Base-by-base conservation (phyloP, 2,329 filamentous ascomycete genomes). In the Cercospora sp. region DNA sequence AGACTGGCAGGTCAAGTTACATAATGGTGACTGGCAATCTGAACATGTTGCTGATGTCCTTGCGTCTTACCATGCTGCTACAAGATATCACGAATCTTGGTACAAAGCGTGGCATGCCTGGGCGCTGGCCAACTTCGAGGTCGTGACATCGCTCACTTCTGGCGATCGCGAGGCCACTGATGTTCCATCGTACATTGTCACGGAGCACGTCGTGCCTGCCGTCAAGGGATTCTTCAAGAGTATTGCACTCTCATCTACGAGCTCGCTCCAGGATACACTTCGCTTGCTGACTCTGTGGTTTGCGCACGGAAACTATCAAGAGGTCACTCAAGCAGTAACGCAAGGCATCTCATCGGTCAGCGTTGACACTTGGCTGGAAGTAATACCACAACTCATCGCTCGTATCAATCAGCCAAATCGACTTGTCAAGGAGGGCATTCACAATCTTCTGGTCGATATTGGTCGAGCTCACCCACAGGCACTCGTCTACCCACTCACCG, bases 101-200 rank as follows among this genome's bases (percentile, higher is more conserved):
- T 99, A 99, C 83, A 99, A 99, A 81, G 95, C 96, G 7, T 99
- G 95, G 95, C 95, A 99, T 80, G 92, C 95, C 0, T 99, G 95
- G 94, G 96, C 95, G 10, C 82, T 99, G 70, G 94, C 95, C 64
- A 99, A 99, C 80, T 99, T 99, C 76, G 94, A 99, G 81, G 95
- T 99, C 66, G 94, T 98, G 43, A 97, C 95, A 74, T 89, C 91
- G 0, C 83, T 95, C 66, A 88, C 90, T 8, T 86, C 90, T 24
- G 86, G 85, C 16, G 91, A 91, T 71, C 85, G 87, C 57, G 85
- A 87, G 69, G 82, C 81, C 16, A 81, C 84, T 30, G 81, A 85
- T 66, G 81, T 88, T 45, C 90, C 91, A 66, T 87, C 89, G 45
- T 86, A 86, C 61, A 87, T 92, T 74, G 85, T 97, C 28, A 86